A percentile compares a stretch with the other conserved stretches of the same genome.
Evolutionary conservation across 2,329 filamentous ascomycete species (phyloP).

Genomic region (Tolypocladium nubicola): DNA sequence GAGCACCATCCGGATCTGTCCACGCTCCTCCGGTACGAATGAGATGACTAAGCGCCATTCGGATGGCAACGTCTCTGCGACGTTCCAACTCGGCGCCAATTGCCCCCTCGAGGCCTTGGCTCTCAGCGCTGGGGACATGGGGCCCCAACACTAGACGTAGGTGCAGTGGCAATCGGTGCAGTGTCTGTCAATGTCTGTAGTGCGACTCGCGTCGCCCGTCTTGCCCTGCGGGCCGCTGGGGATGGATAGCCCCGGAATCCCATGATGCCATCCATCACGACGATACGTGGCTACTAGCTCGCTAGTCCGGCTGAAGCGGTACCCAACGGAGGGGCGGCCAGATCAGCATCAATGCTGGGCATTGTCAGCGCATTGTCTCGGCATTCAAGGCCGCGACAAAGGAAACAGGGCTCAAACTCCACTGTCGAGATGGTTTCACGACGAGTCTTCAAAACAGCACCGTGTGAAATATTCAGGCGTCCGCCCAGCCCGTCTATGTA

Average conservation of each 20-base stretch:
- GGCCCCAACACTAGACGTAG: not conserved
- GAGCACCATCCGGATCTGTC: not conserved
- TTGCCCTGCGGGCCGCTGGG: not conserved
- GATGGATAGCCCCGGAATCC: not conserved
- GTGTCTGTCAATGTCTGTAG: not conserved
- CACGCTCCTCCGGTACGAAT: not conserved
- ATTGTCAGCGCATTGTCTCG: not conserved
- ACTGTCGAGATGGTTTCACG: not conserved
- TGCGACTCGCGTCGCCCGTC: not conserved
- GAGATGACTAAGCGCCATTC: not conserved
- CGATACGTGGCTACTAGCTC: not conserved
- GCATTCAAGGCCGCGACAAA: not conserved
- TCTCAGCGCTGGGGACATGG: not conserved
- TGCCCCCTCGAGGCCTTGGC: not conserved
- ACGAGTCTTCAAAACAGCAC: not conserved
- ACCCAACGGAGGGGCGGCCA: not conserved
- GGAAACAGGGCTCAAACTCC: not conserved
- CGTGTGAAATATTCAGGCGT: not conserved
- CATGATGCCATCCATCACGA: not conserved
- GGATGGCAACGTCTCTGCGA: constrained; percentile 1
- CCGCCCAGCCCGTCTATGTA: not conserved
- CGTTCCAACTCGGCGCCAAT: not conserved
- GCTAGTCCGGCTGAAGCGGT: not conserved
- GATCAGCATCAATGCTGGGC: not conserved
- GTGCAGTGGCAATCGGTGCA: not conserved